Base-by-base conservation (phyloP, 139 green algal species). In the Yamagishiella unicocca region DNA sequence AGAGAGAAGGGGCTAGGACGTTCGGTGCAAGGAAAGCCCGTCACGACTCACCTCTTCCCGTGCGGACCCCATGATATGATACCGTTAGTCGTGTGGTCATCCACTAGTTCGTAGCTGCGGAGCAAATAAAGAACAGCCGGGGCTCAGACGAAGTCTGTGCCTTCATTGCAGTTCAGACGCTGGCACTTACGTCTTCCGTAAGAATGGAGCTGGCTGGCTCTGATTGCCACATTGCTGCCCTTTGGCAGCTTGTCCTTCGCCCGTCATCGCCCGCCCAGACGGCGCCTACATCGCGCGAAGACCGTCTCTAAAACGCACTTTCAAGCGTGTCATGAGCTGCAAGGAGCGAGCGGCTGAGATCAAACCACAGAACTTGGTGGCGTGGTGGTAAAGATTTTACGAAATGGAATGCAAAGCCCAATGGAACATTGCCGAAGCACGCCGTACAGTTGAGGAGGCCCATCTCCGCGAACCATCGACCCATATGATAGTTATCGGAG, bases 61-160 rank as follows among this genome's bases (percentile, higher is more conserved):
- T 96, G 92, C 2, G 89, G 82, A 27, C 83, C 91, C 97, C 97
- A 99, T 0, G 96, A 97, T 0, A 99, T 94, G 24, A 98, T 90
- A 31, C 75, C 19, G 70, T 98, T 93, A 0, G 93, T 98, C 3
- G 54, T 78, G 1, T 89, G 76, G 82, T 99, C 96, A 10, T 98
- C 93, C 5, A 99, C 95, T 5, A 99, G 88, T 12, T 99, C 97
- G 85, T 98, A 99, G 31, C 95, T 98, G 94, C 85, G 82, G 6
- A n/a, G 33, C 12, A 37, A 45, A 21, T 29, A 35, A 54, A 76
- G 14, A 27, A 27, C 19, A 9, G 29, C 58, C 58, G 22, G 19
- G 19, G 58, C 58, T 9, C 19, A n/a, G 19, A 67, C 19, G 19
- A 33, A 33, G 29, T 22, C 58, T 6, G n/a, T n/a, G 22, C 6